These are phyloP conservation scores for Echria macrotheca DNA, from an alignment of 495 filamentous ascomycete species.

Conservation along the genomic window DNA sequence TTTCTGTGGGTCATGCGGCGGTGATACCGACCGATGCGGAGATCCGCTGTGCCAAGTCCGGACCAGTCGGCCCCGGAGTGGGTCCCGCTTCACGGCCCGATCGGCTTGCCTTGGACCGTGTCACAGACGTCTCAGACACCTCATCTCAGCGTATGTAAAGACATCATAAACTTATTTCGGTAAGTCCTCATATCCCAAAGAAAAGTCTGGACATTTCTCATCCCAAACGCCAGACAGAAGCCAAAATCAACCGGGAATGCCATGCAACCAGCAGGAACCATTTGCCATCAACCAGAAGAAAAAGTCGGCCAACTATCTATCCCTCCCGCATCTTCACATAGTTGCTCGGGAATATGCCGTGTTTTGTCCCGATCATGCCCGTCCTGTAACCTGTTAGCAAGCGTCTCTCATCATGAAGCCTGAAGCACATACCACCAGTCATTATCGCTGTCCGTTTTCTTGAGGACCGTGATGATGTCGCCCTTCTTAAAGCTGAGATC, in stretches of 20 bases:
- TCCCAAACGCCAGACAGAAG: not conserved
- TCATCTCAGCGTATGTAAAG: too few relatives aligned
- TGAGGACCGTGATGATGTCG: conserved; percentile 93
- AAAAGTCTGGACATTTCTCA: not conserved
- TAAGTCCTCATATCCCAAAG: too few relatives aligned
- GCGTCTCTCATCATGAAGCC: not conserved
- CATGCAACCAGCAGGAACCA: not conserved
- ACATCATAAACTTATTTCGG: too few relatives aligned
- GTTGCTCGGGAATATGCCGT: conserved; percentile 54
- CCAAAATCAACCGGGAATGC: not conserved
- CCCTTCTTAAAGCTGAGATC: conserved; percentile 97
- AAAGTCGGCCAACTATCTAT: not conserved
- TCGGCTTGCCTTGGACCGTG: too few relatives aligned
- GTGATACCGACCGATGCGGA: too few relatives aligned
- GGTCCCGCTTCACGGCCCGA: too few relatives aligned
- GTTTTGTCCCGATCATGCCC: conserved; percentile 47
- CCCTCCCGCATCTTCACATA: conserved; percentile 48
- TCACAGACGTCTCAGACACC: too few relatives aligned
- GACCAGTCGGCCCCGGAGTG: too few relatives aligned
- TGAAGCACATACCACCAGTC: conserved; percentile 78
- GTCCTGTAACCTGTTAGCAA: conserved; percentile 35
- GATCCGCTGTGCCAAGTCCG: too few relatives aligned
- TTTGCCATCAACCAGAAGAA: not conserved
- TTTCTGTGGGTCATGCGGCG: too few relatives aligned
- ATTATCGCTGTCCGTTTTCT: conserved; percentile 84